Evolutionary conservation across 352 stramenopile genomes (phyloP), one percentile per base, ranked within the genome.

Genomic region (Pythium sp.): DNA sequence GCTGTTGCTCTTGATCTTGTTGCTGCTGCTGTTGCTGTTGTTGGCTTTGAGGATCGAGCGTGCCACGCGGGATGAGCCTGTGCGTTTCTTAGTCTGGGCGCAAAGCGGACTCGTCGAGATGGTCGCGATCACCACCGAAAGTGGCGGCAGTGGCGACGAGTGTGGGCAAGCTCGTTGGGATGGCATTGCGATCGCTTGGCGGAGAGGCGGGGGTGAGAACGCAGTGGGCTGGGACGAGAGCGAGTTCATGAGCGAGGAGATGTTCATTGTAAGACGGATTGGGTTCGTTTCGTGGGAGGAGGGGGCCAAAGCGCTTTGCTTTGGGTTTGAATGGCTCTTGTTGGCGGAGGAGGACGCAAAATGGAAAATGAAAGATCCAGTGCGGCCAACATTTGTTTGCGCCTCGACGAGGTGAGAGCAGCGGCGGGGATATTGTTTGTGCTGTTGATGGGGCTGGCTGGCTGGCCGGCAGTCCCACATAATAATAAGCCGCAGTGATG

Each of bases 91-190:
- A 30, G 9, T 34, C 26, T 55, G 63, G 9, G 24, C 20, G 14
- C 49, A 57, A 14, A 46, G 63, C 38, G 53, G 63, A 26, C 51
- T 68, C 7, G 41, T 9, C 11, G 51, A 43, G 2, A 32, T 49
- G 15, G 53, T 49, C 8, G 53, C 51, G n/a, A 68, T 68, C 11
- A 38, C 54, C n/a, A 57, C 53, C 26, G 63, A 57, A n/a, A 68
- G 63, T 2, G 63, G n/a, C 11, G 63, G 63, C 18, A 68, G 34
- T 5, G 51, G 18, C n/a, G 41, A 15, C 5, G 30, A n/a, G 22
- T 34, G 34, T 18, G 36, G 53, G 26, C n/a, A 49, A 5, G 20
- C 9, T 15, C n/a, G 6, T 11, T 41, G 49, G 36, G 30, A 49
- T 4, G 53, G 5, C 15, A 62, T 54, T 22, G 26, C 18, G n/a